These are phyloP conservation scores for Xylaria sp. DNA, from an alignment of 2,329 filamentous ascomycete genomes.

Conservation along the genomic window DNA sequence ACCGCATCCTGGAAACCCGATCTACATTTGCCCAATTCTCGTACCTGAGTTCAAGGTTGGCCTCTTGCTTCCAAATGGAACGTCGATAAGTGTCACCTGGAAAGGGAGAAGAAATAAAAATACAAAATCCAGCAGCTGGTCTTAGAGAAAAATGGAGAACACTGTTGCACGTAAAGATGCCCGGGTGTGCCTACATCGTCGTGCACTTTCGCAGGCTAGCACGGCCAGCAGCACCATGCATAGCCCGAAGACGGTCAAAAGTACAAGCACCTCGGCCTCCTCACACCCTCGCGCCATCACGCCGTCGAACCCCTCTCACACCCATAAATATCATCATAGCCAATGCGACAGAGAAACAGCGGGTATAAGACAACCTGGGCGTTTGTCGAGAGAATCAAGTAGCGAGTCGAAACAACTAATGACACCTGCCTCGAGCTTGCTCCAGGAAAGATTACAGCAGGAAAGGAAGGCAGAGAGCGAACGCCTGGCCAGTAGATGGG, in stretches of 20 bases:
- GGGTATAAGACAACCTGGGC: conserved; percentile 54
- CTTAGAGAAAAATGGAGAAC: conserved; percentile 43
- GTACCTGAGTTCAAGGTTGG: conserved; percentile 32
- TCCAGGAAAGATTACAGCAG: conserved; percentile 66
- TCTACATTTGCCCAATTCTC: conserved; percentile 12
- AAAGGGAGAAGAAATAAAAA: not conserved
- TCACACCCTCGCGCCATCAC: conserved; percentile 55
- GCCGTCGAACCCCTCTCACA: conserved; percentile 51
- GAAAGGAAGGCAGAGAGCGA: conserved; percentile 63
- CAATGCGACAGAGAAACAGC: conserved; percentile 51
- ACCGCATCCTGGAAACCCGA: conserved; percentile 17
- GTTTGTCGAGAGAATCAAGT: conserved; percentile 56
- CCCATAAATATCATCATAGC: conserved; percentile 56
- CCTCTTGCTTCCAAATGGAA: conserved; percentile 34
- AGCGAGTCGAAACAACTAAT: conserved; percentile 55
- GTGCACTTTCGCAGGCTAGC: conserved; percentile 59
- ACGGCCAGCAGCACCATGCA: conserved; percentile 54
- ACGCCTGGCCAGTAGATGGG: conserved; percentile 53
- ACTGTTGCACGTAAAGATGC: conserved; percentile 40
- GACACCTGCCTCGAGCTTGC: conserved; percentile 59
- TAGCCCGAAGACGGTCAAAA: conserved; percentile 56
- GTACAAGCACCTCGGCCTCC: conserved; percentile 55
- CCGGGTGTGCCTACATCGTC: conserved; percentile 51
- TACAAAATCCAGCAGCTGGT: not conserved
- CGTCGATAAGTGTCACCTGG: conserved; percentile 14